A percentile compares a stretch with the other conserved stretches of the same genome.
phyloP scores from a whole-genome alignment of 2,329 filamentous ascomycete genomes.

The Catunica adiposa region DNA sequence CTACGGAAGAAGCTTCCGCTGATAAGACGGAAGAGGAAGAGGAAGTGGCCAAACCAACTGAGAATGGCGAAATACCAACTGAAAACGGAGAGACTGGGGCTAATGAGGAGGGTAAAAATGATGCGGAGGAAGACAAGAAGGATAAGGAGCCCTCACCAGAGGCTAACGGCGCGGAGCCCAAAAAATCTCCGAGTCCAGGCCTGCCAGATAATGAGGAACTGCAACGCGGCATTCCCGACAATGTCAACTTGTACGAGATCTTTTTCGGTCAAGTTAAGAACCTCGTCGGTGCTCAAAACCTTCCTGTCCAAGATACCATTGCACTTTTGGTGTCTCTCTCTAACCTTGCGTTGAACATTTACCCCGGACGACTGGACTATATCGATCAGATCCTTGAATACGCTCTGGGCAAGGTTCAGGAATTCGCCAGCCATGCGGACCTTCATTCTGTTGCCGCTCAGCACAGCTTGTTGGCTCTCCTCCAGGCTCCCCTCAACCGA shows the following conservation, averaged over 20 bases:
- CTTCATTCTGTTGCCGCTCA: conserved; percentile 77
- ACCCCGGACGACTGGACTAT: conserved; percentile 82
- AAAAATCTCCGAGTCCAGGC: conserved; percentile 22
- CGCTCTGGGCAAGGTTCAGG: conserved; percentile 68
- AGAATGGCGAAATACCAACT: background rate
- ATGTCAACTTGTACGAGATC: conserved; percentile 85
- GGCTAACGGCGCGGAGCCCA: conserved; percentile 16
- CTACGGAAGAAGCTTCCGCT: conserved; percentile 17
- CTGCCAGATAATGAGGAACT: conserved; percentile 22
- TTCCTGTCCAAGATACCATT: conserved; percentile 89
- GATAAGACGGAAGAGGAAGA: conserved; percentile 19
- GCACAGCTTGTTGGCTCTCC: conserved; percentile 70
- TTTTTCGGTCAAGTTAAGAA: conserved; percentile 95
- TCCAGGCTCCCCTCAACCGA: conserved; percentile 77
- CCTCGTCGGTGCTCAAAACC: conserved; percentile 73
- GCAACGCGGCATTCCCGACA: conserved; percentile 43
- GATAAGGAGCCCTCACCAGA: no score
- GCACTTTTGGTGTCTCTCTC: conserved; percentile 84
- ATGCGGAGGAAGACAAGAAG: no score
- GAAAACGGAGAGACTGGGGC: conserved; percentile 15
- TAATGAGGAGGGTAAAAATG: conserved; percentile 18
- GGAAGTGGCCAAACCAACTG: background rate
- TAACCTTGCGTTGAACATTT: conserved; percentile 90
- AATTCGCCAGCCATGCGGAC: conserved; percentile 89
- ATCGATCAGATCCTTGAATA: conserved; percentile 88